Evolutionary conservation across 257 asterid species (phyloP), one percentile per base, ranked within the genome.

Genomic region (Solanum pinnatisectum): DNA sequence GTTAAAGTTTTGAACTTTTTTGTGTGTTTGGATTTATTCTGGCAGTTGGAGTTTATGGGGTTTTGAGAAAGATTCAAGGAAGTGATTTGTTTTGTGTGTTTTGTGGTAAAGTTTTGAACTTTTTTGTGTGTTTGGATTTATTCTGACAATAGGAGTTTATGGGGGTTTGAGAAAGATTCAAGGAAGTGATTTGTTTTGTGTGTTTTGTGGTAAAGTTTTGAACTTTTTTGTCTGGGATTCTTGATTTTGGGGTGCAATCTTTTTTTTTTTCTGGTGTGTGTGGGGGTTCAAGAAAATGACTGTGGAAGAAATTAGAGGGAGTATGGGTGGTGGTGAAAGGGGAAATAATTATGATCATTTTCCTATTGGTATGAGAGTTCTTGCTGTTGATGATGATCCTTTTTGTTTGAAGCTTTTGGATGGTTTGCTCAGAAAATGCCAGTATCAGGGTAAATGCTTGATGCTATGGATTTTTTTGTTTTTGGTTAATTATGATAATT

Each of bases 321-420:
- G 84, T 79, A 46, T 49, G 23, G 67, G 88, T 88, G 91, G 90
- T 84, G 93, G 44, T 73, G 84, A 71, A 72, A 71, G 18, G 82
- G 73, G 87, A 60, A 82, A 83, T 83, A 87, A 92, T 79, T 87
- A 86, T 79, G 96, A 91, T 46, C 81, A 88, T 86, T 96, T 96
- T 37, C 98, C 99, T 1, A 93, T 93, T 88, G 98, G 99, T 82
- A 88, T 96, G 93, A 95, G 99, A 76, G 96, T 96, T 92, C 99
- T 96, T 90, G 98, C 99, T 16, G 98, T 96, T 81, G 99, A 96
- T 88, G 99, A 96, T 90, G 92, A 96, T 89, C 94, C 93, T 46
- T 91, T 85, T 92, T 95, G 98, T 90, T 94, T 96, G 89, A 93
- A 89, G 92, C 68, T 95, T 23, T 89, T 96, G 93, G 98, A 94